Evolutionary conservation across 805 yeast genomes (phyloP), one percentile per base, ranked within the genome.

Genomic region (Lipomyces spencermartinsiae): DNA sequence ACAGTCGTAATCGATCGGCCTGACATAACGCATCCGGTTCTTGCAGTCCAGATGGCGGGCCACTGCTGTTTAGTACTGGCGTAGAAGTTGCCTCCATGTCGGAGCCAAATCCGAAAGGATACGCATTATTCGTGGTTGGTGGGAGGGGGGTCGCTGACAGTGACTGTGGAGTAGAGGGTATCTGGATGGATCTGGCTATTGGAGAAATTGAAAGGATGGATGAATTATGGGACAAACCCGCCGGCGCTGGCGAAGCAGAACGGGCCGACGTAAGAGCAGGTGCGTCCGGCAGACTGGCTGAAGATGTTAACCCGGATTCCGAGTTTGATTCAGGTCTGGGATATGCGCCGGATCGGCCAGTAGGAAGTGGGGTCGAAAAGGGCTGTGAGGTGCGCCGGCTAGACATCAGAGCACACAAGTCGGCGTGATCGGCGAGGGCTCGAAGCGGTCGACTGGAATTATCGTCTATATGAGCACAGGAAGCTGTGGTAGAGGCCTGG

Each of bases 1-100:
- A 95, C 35, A 91, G 81, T 58, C 98, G 80, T 46, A 95, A 83
- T 73, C 89, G 87, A 71, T 94, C 98, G 93, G 95, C 69, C 39
- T 63, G 70, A 22, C 59, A 31, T 35, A 62, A n/a, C n/a, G 62
- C 31, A 12, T 49, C 29, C 2, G n/a, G 14, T 10, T 53, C 56
- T 14, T 53, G 56, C 34, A 25, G 56, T 9, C 49, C 25, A 33
- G 37, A 14, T 22, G 56, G 34, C 39, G 10, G 6, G 31, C 25
- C 55, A 19, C 46, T n/a, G 14, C 37, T 43, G 35, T 37, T n/a
- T 6, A 25, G 16, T 14, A 58, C 58, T 14, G 71, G 71, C 1
- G 71, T 68, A 19, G 71, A 68, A 1, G 71, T 68, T 2, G 69
- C 71, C 19, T 65, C 71, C 66, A 65, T 43, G 22, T 68, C 71